Conservation (phyloP, 73 alveolate genomes). For the Tetrahymena elliotti region DNA sequence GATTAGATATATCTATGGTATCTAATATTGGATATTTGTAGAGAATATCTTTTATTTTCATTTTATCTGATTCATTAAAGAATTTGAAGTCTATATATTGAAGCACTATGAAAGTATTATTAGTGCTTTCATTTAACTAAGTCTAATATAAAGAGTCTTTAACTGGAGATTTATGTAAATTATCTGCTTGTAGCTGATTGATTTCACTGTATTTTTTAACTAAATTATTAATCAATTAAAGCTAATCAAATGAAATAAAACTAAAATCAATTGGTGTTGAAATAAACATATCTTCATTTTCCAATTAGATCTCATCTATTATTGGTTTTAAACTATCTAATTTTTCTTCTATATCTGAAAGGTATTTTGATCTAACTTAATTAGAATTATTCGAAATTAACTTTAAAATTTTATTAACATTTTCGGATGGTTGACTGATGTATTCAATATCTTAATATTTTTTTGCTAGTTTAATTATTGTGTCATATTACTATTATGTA, state of each 20-base stretch:
- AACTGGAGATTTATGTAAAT: neutral
- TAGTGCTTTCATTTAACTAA: neutral
- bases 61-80: neutral
- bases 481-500: neutral
- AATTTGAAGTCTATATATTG: neutral
- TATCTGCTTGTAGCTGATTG: neutral
- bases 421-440: neutral
- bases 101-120: neutral
- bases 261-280: neutral
- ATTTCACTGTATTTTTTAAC: neutral
- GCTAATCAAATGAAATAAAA: neutral
- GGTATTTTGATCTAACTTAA: neutral
- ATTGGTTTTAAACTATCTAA: neutral
- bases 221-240: neutral
- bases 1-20: neutral
- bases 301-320: neutral
- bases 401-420: neutral
- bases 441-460: neutral
- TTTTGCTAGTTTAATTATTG: neutral
- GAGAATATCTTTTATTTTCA: neutral
- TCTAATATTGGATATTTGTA: neutral
- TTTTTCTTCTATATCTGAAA: neutral
- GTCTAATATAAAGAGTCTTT: neutral
- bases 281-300: neutral
- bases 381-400: neutral